phyloP scores from a whole-genome alignment of 371 early-diverging fungal species.

The Apophysomyces trapeziformis region DNA sequence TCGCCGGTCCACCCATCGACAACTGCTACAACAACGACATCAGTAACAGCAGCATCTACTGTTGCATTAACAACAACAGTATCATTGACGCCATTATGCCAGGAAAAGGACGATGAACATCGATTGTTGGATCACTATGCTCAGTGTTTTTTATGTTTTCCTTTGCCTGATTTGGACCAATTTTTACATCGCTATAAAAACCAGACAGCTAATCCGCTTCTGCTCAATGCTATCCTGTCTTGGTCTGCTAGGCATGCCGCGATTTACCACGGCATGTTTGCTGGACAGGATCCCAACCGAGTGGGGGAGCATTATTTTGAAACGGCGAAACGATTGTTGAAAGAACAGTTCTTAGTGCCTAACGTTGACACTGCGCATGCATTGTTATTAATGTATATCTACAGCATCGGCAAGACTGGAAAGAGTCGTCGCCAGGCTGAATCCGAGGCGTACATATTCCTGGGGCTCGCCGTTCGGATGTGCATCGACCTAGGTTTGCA shows the following conservation, averaged over 20 bases:
- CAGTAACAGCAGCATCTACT: no score
- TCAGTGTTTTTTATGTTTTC: constrained; percentile 35
- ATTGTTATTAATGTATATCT: constrained; percentile 20
- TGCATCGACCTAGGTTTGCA: constrained; percentile 22
- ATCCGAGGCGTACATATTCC: constrained; percentile 25
- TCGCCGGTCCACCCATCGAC: constrained; percentile 15
- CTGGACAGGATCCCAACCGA: constrained; percentile 23
- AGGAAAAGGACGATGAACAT: constrained; percentile 13
- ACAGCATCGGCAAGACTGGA: constrained; percentile 19
- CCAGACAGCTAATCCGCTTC: neutral
- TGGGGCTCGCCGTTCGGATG: constrained; percentile 26
- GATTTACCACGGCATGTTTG: constrained; percentile 27
- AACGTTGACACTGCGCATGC: constrained; percentile 19
- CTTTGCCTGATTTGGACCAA: constrained; percentile 26
- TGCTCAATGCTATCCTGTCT: constrained; percentile 24
- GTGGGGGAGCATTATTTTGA: constrained; percentile 24
- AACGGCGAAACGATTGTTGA: constrained; percentile 16
- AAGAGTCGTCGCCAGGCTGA: constrained; percentile 15
- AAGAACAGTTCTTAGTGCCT: constrained; percentile 15
- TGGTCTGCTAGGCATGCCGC: constrained; percentile 28
- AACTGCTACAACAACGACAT: neutral
- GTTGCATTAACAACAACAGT: no score
- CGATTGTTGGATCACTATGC: constrained; percentile 29
- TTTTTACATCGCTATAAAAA: constrained; percentile 21
- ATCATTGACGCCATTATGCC: neutral